These are phyloP conservation scores for Acidomyces sp. DNA, from an alignment of 495 filamentous ascomycete genomes.

Conservation along the genomic window DNA sequence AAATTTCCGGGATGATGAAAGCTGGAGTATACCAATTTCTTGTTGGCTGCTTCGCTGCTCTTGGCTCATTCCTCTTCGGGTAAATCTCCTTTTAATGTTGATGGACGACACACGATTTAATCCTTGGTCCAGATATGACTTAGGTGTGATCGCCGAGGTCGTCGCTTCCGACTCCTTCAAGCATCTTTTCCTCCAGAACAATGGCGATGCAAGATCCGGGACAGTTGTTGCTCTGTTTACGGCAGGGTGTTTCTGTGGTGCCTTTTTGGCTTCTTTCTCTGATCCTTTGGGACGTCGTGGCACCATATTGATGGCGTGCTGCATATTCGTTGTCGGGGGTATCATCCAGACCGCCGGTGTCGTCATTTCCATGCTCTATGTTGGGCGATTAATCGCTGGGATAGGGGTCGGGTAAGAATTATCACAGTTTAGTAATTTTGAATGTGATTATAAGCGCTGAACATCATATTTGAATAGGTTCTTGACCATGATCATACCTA, in stretches of 20 bases:
- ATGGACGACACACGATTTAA: not conserved
- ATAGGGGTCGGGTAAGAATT: conserved; percentile 25
- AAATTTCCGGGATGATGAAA: conserved; percentile 12
- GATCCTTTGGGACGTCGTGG: conserved; percentile 20
- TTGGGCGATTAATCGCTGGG: conserved; percentile 31
- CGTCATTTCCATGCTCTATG: conserved; percentile 28
- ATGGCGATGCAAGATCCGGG: conserved; percentile 18
- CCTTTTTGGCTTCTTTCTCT: conserved; percentile 15
- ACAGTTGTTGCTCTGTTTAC: conserved; percentile 34
- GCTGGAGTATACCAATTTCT: conserved; percentile 20
- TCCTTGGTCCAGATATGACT: conserved; percentile 7
- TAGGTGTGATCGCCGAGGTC: conserved; percentile 32
- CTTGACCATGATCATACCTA: conserved; percentile 22
- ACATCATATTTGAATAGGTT: not conserved
- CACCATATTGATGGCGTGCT: conserved; percentile 31
- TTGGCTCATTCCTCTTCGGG: conserved; percentile 21
- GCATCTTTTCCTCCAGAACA: conserved; percentile 15
- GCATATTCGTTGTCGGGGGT: conserved; percentile 33
- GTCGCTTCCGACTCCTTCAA: conserved; percentile 28
- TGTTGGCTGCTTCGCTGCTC: conserved; percentile 18
- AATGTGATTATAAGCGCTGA: not conserved
- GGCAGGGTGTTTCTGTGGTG: conserved; percentile 25
- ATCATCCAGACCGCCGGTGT: conserved; percentile 31
- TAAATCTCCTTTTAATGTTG: conserved; percentile 6
- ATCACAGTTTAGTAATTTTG: conserved; percentile 2